A percentile compares a stretch with the other conserved stretches of the same genome.
These are phyloP conservation scores for Sechiopsis laciniata DNA, from an alignment of 306 rosid genomes.

Conservation along the genomic window DNA sequence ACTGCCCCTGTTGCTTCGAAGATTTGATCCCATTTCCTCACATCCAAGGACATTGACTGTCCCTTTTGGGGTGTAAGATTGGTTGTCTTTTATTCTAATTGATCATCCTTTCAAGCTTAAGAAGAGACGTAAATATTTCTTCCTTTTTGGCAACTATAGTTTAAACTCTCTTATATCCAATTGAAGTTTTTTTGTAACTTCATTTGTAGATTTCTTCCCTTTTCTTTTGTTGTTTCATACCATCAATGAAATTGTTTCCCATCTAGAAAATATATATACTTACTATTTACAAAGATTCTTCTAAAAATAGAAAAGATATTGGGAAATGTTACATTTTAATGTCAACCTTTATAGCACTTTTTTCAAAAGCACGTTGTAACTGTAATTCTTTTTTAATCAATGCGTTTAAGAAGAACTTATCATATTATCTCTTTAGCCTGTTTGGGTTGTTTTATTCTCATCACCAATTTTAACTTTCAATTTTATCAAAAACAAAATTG, in stretches of 20 bases:
- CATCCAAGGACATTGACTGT: background rate
- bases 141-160: too few relatives aligned
- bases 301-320: background rate
- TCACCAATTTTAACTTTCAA: background rate
- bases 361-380: background rate
- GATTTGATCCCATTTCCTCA: background rate
- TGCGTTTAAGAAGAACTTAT: background rate
- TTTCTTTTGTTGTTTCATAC: background rate
- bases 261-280: background rate
- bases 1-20: background rate
- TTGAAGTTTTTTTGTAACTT: background rate
- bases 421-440: background rate
- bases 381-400: background rate
- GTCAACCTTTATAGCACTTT: background rate
- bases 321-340: background rate
- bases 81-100: background rate
- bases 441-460: background rate
- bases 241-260: constrained; percentile 6
- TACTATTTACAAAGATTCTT: background rate
- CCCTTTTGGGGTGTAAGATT: background rate
- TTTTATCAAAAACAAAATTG: background rate
- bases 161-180: background rate
- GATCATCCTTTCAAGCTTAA: background rate
- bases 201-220: background rate
- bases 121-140: background rate